Percentiles rank a stretch among this genome's conserved stretches.
phyloP scores from a whole-genome alignment of 768 basidiomycete species.

The Naganishia kalamii region DNA sequence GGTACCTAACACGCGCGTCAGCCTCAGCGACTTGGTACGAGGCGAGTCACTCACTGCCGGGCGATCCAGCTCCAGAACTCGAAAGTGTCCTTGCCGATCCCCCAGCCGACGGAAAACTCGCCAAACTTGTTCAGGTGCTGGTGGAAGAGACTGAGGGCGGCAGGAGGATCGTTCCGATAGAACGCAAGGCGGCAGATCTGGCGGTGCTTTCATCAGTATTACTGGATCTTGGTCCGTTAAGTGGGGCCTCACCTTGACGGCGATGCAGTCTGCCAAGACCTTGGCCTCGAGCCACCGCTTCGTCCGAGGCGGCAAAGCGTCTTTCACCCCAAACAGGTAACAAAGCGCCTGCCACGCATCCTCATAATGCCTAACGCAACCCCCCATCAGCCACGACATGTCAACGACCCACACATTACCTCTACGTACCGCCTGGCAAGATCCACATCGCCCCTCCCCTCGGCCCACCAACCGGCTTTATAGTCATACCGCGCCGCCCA shows the following conservation, averaged over 20 bases:
- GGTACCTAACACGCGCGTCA: constrained; percentile 55
- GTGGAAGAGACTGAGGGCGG: constrained; percentile 74
- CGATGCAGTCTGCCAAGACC: constrained; percentile 88
- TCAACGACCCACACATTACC: neutral
- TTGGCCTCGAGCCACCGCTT: constrained; percentile 99
- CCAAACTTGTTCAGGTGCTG: constrained; percentile 77
- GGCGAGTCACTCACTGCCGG: constrained; percentile 79
- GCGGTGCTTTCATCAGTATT: too few relatives aligned
- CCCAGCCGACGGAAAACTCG: constrained; percentile 81
- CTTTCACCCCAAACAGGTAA: constrained; percentile 82
- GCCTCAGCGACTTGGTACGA: neutral
- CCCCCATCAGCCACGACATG: neutral
- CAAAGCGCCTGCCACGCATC: constrained; percentile 78
- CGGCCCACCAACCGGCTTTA: constrained; percentile 94
- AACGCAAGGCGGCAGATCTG: constrained; percentile 85
- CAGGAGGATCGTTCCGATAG: constrained; percentile 77
- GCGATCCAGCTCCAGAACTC: constrained; percentile 98
- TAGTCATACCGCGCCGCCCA: constrained; percentile 97
- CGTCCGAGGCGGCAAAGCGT: constrained; percentile 79
- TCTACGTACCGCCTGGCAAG: constrained; percentile 74
- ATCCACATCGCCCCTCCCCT: constrained; percentile 86
- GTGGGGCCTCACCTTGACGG: constrained; percentile 61
- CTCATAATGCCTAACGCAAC: constrained; percentile 70
- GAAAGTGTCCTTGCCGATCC: constrained; percentile 90
- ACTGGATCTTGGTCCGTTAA: neutral